phyloP scores from a whole-genome alignment of 495 filamentous ascomycete species.

The Lophiotrema nucula region DNA sequence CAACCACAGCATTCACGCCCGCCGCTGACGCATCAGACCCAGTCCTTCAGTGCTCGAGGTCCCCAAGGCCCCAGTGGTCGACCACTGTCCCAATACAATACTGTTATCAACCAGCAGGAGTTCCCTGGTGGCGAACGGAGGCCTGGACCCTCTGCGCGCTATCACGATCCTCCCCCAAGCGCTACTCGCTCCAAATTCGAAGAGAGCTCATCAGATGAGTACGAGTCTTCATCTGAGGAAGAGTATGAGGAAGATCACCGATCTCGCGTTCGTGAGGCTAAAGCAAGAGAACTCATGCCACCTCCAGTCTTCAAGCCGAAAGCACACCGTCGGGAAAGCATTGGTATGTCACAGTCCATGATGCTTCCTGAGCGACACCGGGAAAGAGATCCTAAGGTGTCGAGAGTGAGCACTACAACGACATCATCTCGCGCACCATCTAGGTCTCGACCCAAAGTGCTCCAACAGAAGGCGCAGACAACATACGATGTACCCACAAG shows the following conservation, averaged over 20 bases:
- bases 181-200: too few relatives aligned
- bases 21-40: neutral
- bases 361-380: conserved; percentile 16
- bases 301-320: too few relatives aligned
- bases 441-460: conserved; percentile 4
- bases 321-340: too few relatives aligned
- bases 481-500: conserved; percentile 8
- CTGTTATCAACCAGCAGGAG: conserved; percentile 1
- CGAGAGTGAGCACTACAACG: conserved; percentile 5
- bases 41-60: too few relatives aligned
- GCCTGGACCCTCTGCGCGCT: conserved; percentile 14
- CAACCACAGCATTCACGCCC: neutral
- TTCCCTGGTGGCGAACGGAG: neutral
- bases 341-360: conserved; percentile 24
- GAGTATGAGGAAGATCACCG: conserved; percentile 16
- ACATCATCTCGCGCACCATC: conserved; percentile 15
- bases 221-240: conserved; percentile 19
- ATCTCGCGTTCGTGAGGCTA: conserved; percentile 17
- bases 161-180: conserved; percentile 1
- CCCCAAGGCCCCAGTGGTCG: too few relatives aligned
- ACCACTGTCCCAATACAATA: too few relatives aligned
- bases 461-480: conserved; percentile 20
- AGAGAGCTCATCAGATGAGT: conserved; percentile 27
- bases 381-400: conserved; percentile 16
- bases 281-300: too few relatives aligned